Evolutionary conservation across 163 green algal genomes (phyloP), one percentile per base, ranked within the genome.

Genomic region (Picocystis sp.): DNA sequence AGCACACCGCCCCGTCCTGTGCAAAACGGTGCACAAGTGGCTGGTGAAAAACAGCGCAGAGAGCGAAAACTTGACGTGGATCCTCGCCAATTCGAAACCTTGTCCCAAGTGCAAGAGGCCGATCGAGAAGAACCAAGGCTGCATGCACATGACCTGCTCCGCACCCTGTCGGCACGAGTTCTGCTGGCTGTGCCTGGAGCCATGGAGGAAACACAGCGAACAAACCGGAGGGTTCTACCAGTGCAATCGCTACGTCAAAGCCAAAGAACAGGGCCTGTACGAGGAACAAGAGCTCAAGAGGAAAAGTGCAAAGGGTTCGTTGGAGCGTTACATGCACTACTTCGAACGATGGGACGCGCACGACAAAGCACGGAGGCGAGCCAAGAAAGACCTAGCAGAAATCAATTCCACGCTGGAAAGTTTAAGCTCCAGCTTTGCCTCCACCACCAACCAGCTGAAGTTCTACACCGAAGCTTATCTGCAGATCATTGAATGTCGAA

Each of bases 61-160:
- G 69, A 85, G 70, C 49, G 90, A 94, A 64, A 98, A 98, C 75
- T 71, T 94, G 47, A 93, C 69, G 53, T 75, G 66, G 65, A 95
- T 97, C 56, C 70, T 97, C 35, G 87, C 84, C 47, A 93, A 97
- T 73, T 95, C 89, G 44, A 97, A 97, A 73, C 64, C 59, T 9
- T 75, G 67, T 45, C 67, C 66, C 17, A 73, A 73, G 70, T 98
- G 89, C 80, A 78, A 83, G 62, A 70, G 87, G 17, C 87, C 89
- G 13, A 97, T 97, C 19, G 86, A 97, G 67, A 98, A 98, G 75
- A 95, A 96, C 80, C 84, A 94, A 65, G 89, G 89, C 41, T 98
- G 89, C 81, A 98, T 98, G 89, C 89, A 98, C 76, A 98, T 98
- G 86, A 93, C 72, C 1, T 98, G 89, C 82, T 82, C 69, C 21